Evolutionary conservation across 2,329 filamentous ascomycete genomes (phyloP), one percentile per base, ranked within the genome.

Genomic region (Botryotinia narcissicola): DNA sequence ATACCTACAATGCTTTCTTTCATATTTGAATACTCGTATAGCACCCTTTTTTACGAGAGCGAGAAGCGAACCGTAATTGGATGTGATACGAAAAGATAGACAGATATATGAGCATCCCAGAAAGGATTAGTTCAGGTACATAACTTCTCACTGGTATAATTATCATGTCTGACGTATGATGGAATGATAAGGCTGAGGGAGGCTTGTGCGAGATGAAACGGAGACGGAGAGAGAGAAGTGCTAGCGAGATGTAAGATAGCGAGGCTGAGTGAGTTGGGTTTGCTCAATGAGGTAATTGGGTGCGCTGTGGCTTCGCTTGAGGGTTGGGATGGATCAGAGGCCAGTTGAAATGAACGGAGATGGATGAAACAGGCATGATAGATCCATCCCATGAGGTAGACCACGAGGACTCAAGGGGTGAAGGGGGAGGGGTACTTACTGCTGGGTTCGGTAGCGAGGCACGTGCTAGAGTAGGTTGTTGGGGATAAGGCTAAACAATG

Each of bases 251-350:
- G 48, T n/a, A 16, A 16, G 48, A 54, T n/a, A 29, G 25, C 64
- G 29, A 67, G 64, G 64, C 64, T 67, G 32, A 40, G 46, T 18
- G 46, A 14, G 20, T 18, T 48, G 44, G 44, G 44, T 51, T 25
- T 29, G 25, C 64, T 40, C 12, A n/a, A 40, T 51, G 44, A 51
- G 63, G 44, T n/a, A 67, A 67, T 51, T 37, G 7, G 46, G 48
- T 51, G 63, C 63, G 63, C 63, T 35, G 40, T 67, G 63, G 63
- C 63, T 67, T 67, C 44, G 32, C 63, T 48, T 51, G 63, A 40
- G 59, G 25, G 2, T 37, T 61, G 35, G 60, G 7, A n/a, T 29
- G 59, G 6, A 25, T 14, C 10, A 25, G 48, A 25, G 48, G 48
- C 4, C 4, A 7, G 48, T n/a, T n/a, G 48, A n/a, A 51, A 25